Base-by-base conservation (phyloP, 164 flowering plant species). In the Piper longum region DNA sequence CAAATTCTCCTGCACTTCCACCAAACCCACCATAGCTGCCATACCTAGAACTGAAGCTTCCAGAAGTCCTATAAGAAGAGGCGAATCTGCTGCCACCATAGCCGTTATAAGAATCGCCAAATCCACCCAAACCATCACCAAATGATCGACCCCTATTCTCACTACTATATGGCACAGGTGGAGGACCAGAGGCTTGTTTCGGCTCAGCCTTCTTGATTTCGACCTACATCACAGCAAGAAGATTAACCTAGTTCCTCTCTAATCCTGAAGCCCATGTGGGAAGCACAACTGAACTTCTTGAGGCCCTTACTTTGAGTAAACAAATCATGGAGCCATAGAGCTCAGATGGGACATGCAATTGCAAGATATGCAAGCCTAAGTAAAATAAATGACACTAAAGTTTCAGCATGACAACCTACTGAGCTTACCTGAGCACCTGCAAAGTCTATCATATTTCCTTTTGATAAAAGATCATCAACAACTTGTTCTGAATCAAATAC, bases 151-250 rank as follows among this genome's bases (percentile, higher is more conserved):
- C 81, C 89, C 93, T 89, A 89, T 88, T 72, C 60, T 89, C 77
- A 69, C 92, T 84, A 84, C 77, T 83, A 78, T 73, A 86, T 74
- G 89, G 74, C 61, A 60, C 75, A 69, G 79, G 76, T 66, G 85
- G 75, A 77, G 84, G 86, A 77, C 85, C 83, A 70, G 95, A 92
- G 87, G 90, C 52, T 83, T 88, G 89, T 93, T 86, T 89, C 76
- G 98, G 97, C 84, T 89, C 98, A 70, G 96, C 98, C 78, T 88
- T 92, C 91, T 89, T 92, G 84, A 92, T 76, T 83, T 92, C 98
- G 74, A 92, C 98, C 98, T 92, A 92, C 97, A 89, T 81, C 80
- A 87, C 82, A 89, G 85, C 78, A 88, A 76, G 66, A 73, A 66
- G 66, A 82, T 92, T 77, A 92, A 89, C 98, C 95, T 83, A 88